These are phyloP conservation scores for Leptoxyphium fumago DNA, from an alignment of 2,329 filamentous ascomycete species.

Conservation along the genomic window DNA sequence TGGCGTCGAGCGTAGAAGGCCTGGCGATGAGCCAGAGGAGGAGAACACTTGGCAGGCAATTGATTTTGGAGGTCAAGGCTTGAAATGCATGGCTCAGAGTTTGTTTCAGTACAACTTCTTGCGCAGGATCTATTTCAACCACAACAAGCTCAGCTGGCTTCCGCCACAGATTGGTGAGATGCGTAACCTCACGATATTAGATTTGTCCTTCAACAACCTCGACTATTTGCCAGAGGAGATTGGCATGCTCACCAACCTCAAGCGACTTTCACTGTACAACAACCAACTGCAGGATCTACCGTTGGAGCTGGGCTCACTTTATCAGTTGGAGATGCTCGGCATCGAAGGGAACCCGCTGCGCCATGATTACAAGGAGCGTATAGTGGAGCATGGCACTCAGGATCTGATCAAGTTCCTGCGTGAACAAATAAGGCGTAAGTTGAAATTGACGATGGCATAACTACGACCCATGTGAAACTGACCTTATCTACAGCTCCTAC, in stretches of 20 bases:
- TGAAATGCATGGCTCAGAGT: conserved; percentile 64
- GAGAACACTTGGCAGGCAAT: conserved; percentile 69
- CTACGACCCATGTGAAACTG: neutral
- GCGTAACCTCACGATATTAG: conserved; percentile 66
- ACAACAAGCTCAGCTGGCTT: conserved; percentile 74
- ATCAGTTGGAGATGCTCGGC: conserved; percentile 75
- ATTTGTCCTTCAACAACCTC: conserved; percentile 80
- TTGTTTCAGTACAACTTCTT: conserved; percentile 81
- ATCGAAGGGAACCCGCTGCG: conserved; percentile 84
- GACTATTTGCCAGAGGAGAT: conserved; percentile 73
- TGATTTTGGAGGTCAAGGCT: conserved; percentile 89
- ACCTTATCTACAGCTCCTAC: conserved; percentile 45
- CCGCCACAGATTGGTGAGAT: conserved; percentile 70
- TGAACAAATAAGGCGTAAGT: conserved; percentile 70
- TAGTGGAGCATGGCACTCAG: conserved; percentile 78
- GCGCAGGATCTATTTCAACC: conserved; percentile 81
- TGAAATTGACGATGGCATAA: conserved; percentile 13
- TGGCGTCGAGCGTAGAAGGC: conserved; percentile 46
- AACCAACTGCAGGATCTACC: conserved; percentile 75
- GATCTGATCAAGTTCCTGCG: conserved; percentile 69
- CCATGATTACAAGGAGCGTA: conserved; percentile 54
- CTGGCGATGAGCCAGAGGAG: conserved; percentile 42
- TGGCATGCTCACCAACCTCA: conserved; percentile 90
- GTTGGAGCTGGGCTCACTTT: conserved; percentile 75
- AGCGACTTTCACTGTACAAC: conserved; percentile 74